These are phyloP conservation scores for Perilla frutescens DNA, from an alignment of 257 asterid genomes.

Conservation along the genomic window DNA sequence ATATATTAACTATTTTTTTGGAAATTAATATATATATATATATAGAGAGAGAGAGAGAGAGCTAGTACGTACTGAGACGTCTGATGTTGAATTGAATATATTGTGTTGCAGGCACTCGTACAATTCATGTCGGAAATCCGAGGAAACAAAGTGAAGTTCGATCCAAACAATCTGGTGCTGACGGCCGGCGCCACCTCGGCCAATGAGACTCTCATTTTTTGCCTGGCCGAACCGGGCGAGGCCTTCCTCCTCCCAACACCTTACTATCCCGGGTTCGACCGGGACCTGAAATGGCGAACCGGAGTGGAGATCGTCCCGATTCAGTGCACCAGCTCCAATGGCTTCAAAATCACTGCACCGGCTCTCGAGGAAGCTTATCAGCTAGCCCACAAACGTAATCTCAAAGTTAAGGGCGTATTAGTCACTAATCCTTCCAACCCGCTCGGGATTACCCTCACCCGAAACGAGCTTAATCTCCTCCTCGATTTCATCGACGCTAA, in stretches of 20 bases:
- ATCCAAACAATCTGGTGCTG: conserved; percentile 60
- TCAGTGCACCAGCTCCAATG: conserved; percentile 56
- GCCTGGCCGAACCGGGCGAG: conserved; percentile 77
- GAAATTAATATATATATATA: too few relatives aligned
- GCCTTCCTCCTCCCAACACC: conserved; percentile 80
- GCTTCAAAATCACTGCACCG: conserved; percentile 54
- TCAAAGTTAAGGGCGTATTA: conserved; percentile 64
- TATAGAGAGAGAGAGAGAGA: too few relatives aligned
- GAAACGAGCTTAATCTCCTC: conserved; percentile 46
- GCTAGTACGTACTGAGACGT: too few relatives aligned
- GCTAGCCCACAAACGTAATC: conserved; percentile 48
- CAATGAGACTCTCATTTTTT: conserved; percentile 68
- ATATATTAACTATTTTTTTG: background rate
- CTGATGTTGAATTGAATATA: background rate
- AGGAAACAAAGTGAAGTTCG: conserved; percentile 64
- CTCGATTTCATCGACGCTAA: conserved; percentile 47
- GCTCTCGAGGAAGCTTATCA: conserved; percentile 58
- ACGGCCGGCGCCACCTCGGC: conserved; percentile 88
- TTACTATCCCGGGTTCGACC: conserved; percentile 78
- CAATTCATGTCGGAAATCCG: conserved; percentile 74
- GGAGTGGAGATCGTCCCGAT: conserved; percentile 67
- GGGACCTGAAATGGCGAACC: conserved; percentile 75
- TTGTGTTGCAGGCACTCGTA: conserved; percentile 54
- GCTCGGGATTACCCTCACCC: conserved; percentile 51
- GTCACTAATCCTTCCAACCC: conserved; percentile 75